These are phyloP conservation scores for Viridothelium virens DNA, from an alignment of 495 filamentous ascomycete species.

Conservation along the genomic window DNA sequence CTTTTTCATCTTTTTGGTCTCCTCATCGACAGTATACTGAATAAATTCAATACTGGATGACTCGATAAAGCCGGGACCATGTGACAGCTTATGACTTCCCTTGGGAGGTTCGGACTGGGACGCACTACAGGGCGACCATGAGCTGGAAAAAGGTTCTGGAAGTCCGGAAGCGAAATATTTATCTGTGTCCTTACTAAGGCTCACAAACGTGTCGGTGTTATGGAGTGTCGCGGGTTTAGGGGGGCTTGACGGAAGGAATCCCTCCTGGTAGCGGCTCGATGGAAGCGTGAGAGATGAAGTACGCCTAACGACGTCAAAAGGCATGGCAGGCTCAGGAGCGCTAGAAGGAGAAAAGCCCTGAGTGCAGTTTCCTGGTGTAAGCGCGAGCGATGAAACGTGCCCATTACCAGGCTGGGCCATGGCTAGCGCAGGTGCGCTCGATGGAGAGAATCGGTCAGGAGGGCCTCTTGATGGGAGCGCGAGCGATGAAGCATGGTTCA, in stretches of 20 bases:
- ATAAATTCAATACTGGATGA: background rate
- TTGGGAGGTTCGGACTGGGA: background rate
- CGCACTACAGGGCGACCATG: background rate
- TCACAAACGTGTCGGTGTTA: background rate
- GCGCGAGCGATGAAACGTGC: too few species aligned
- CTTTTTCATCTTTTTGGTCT: constrained; percentile 6
- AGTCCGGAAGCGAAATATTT: background rate
- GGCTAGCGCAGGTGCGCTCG: background rate
- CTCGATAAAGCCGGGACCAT: background rate
- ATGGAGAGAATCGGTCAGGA: background rate
- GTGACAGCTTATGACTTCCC: background rate
- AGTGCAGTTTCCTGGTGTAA: too few species aligned
- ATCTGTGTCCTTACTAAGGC: background rate
- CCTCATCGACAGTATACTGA: background rate
- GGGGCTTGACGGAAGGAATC: background rate
- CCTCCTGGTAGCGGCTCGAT: too few species aligned
- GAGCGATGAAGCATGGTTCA: background rate
- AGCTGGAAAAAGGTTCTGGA: background rate
- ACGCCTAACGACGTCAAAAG: too few species aligned
- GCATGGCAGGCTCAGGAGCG: too few species aligned
- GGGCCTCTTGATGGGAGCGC: background rate
- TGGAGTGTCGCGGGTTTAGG: background rate
- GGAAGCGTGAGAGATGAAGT: too few species aligned
- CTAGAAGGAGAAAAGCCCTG: too few species aligned
- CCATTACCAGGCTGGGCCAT: background rate